Evolutionary conservation across 148 eudicot genomes (phyloP), one percentile per base, ranked within the genome.

Genomic region (Fagopyrum esculentum): DNA sequence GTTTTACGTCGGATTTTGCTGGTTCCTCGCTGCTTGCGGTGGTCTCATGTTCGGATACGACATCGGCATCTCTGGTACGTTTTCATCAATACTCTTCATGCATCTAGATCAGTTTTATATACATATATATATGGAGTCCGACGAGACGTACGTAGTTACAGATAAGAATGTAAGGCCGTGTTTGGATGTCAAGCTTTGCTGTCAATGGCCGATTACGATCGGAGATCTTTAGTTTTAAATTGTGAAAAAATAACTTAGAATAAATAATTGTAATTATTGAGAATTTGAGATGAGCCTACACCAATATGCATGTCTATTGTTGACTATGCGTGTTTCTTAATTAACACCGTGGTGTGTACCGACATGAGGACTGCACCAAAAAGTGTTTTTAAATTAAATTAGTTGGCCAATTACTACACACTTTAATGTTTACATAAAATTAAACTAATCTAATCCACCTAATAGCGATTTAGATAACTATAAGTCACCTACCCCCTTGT

Each of bases 1-100:
- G 1, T 7, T 43, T 11, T 86, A 83, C 46, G 85, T 86, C 12
- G 50, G 83, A 1, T 17, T 81, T 35, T 84, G 83, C 73, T 83
- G 89, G 89, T 69, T 83, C 15, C 77, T 86, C 47, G 86, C 89
- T 1, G 89, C 89, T 69, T 86, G 82, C 30, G 89, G 89, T 5
- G 89, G 89, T 59, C 76, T 86, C 2, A 86, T 83, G 89, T 86
- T 86, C n/a, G 89, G 89, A 30, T 86, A 86, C n/a, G 89, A 83
- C 46, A 80, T 86, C 30, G 86, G 88, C 0, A 81, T 85, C 60
- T 83, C 88, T 60, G 86, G 88, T 72, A 72, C 5, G 44, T 81
- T 12, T 5, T 60, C 6, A 4, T 66, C 0, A 9, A 12, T 3
- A 35, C 1, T 13, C 29, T 66, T 35, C 11, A 63, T 35, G 4